Percentiles rank a stretch among this genome's conserved stretches.
These are phyloP conservation scores for Trichodelitschia bisporula DNA, from an alignment of 495 filamentous ascomycete species.

Conservation along the genomic window DNA sequence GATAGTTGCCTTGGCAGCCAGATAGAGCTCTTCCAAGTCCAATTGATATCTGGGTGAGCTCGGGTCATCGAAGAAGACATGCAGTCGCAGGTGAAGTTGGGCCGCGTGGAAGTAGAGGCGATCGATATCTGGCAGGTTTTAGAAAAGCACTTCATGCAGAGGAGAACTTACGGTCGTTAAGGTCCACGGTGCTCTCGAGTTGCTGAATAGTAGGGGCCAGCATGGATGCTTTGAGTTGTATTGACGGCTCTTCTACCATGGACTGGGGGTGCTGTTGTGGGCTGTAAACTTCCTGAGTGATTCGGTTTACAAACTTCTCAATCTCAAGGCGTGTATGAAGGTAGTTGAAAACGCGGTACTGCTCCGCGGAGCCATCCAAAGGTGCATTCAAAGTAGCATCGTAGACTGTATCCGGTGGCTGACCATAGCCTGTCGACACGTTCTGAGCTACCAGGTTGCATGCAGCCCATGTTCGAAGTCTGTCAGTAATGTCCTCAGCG, in stretches of 20 bases:
- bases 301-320: conserved; percentile 62
- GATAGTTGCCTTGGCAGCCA: conserved; percentile 28
- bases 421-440: conserved; percentile 73
- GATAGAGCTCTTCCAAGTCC: conserved; percentile 55
- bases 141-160: background rate
- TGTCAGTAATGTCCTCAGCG: conserved; percentile 62
- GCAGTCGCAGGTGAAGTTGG: conserved; percentile 59
- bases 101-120: conserved; percentile 51
- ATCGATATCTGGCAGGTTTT: conserved; percentile 4
- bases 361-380: conserved; percentile 19
- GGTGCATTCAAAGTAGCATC: conserved; percentile 57
- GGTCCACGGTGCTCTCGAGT: background rate
- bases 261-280: conserved; percentile 16
- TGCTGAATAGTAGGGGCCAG: background rate
- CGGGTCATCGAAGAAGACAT: conserved; percentile 71
- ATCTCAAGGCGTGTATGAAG: conserved; percentile 48
- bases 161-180: background rate
- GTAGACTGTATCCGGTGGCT: conserved; percentile 69
- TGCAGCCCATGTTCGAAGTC: conserved; percentile 73
- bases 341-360: conserved; percentile 37
- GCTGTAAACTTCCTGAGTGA: conserved; percentile 66
- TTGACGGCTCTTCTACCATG: background rate
- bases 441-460: conserved; percentile 79
- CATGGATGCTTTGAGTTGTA: background rate
- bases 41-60: conserved; percentile 46